Base-by-base conservation (phyloP, 768 basidiomycete genomes). In the Naganishia friedmannii region DNA sequence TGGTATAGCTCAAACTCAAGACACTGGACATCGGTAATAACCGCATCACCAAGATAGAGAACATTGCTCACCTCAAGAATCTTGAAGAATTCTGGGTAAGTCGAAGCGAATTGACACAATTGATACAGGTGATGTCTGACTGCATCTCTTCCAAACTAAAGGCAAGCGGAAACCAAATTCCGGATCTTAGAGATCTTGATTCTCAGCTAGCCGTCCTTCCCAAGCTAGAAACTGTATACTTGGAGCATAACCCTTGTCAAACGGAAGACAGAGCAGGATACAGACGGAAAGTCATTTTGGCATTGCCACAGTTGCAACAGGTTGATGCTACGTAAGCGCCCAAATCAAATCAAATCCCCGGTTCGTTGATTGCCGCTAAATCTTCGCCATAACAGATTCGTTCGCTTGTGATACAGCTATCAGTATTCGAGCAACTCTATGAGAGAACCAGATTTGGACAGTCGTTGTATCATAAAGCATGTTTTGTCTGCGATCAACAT, bases 11-110 rank as follows among this genome's bases (percentile, higher is more conserved):
- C 42, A 90, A 90, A 72, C 85, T 99, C 19, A 88, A 87, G 32
- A 94, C 92, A 0, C 83, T 99, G 29, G 96, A 99, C 74, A 80
- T 95, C 15, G 92, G 91, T 23, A 88, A 87, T 75, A 99, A 99
- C 78, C 89, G 89, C 75, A 85, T 99, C 58, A 80, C 86, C 46
- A 84, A 84, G 67, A 85, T 96, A 29, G 93, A 95, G 77, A 91
- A 91, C 68, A 77, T 97, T 29, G 87, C 90, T 0, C 91, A 95
- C 79, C 83, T 96, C 10, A 83, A 75, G 4, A 78, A 83, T 3
- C 82, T 99, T n/a, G 90, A 93, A 76, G 96, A 99, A 78, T 85
- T 99, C 74, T 99, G 96, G 96, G 93, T 94, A 71, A 29, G 87
- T 78, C 13, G 21, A 23, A 23, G 32, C 54, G 32, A 5, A 23